These are phyloP conservation scores for Cochlearia excelsa DNA, from an alignment of 345 rosid species.

Conservation along the genomic window DNA sequence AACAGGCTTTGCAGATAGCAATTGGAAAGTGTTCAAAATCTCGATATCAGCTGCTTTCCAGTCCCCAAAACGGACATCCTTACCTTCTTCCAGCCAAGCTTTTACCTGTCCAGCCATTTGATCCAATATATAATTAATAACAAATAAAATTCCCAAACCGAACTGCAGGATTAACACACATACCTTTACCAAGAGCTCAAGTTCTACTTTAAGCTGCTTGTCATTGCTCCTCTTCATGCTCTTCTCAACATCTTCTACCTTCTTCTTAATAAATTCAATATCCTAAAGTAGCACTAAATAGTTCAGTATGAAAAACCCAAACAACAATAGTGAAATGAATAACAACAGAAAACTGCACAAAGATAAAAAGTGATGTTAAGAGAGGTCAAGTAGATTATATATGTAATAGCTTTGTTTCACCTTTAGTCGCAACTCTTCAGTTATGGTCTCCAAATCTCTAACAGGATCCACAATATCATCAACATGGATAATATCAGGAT, in stretches of 20 bases:
- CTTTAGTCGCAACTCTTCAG: slow-evolving; percentile 81
- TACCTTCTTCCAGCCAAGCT: slow-evolving; percentile 76
- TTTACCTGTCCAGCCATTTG: slow-evolving; percentile 49
- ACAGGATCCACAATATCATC: slow-evolving; percentile 95
- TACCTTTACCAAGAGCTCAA: slow-evolving; percentile 49
- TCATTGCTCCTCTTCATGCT: slow-evolving; percentile 99
- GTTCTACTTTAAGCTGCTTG: slow-evolving; percentile 82
- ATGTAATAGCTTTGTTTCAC: slow-evolving; percentile 35
- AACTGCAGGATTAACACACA: slow-evolving; percentile 1
- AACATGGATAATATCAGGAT: slow-evolving; percentile 90
- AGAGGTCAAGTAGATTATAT: slow-evolving; percentile 11
- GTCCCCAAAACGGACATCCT: slow-evolving; percentile 89
- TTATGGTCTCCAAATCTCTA: slow-evolving; percentile 83
- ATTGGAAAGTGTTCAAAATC: slow-evolving; percentile 84
- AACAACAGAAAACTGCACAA: slow-evolving; percentile 2
- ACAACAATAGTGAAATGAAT: slow-evolving; percentile 1
- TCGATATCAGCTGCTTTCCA: slow-evolving; percentile 98
- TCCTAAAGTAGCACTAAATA: slow-evolving; percentile 49
- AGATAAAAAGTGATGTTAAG: neutral
- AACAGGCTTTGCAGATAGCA: slow-evolving; percentile 96
- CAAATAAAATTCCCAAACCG: slow-evolving; percentile 5
- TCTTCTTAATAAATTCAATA: slow-evolving; percentile 78
- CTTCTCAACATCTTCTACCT: slow-evolving; percentile 84
- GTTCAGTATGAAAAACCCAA: slow-evolving; percentile 20
- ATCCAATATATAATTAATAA: neutral